Conservation (phyloP, 2,329 filamentous ascomycete genomes). For the Venturia pyrina region DNA sequence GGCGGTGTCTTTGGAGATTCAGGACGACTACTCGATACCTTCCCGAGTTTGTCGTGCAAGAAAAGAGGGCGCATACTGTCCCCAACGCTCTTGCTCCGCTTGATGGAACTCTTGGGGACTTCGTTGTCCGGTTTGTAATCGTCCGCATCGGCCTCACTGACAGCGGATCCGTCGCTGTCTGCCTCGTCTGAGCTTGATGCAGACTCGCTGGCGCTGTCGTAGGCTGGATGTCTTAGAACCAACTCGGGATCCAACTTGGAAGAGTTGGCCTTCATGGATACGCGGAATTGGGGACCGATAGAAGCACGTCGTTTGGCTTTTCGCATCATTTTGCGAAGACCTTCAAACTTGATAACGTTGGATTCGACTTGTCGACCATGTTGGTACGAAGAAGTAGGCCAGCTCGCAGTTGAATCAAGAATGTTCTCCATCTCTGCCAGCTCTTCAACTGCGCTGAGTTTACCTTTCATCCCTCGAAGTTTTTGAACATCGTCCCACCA, state of each 20-base stretch:
- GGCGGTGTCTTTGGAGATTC: neutral
- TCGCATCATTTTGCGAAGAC: conserved; percentile 52
- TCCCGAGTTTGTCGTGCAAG: conserved; percentile 13
- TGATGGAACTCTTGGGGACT: neutral
- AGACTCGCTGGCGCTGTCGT: conserved; percentile 14
- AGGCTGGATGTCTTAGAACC: neutral
- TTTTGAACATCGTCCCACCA: conserved; percentile 75
- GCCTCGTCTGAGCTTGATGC: conserved; percentile 31
- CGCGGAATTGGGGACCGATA: neutral
- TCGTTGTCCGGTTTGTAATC: neutral
- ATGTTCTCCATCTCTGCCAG: conserved; percentile 35
- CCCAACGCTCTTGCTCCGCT: conserved; percentile 3
- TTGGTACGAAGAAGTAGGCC: conserved; percentile 35
- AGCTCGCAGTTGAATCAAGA: conserved; percentile 33
- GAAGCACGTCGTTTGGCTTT: conserved; percentile 46
- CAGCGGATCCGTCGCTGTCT: conserved; percentile 18
- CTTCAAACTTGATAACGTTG: conserved; percentile 33
- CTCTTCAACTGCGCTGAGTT: conserved; percentile 32
- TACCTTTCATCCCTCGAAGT: conserved; percentile 16
- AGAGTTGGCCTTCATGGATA: conserved; percentile 8
- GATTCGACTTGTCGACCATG: neutral
- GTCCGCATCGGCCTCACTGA: conserved; percentile 11
- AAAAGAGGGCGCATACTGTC: conserved; percentile 1
- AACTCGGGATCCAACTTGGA: neutral
- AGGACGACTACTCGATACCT: conserved; percentile 13